Evolutionary conservation across 768 basidiomycete species (phyloP).

Genomic region (Leccinum fibrillosum): DNA sequence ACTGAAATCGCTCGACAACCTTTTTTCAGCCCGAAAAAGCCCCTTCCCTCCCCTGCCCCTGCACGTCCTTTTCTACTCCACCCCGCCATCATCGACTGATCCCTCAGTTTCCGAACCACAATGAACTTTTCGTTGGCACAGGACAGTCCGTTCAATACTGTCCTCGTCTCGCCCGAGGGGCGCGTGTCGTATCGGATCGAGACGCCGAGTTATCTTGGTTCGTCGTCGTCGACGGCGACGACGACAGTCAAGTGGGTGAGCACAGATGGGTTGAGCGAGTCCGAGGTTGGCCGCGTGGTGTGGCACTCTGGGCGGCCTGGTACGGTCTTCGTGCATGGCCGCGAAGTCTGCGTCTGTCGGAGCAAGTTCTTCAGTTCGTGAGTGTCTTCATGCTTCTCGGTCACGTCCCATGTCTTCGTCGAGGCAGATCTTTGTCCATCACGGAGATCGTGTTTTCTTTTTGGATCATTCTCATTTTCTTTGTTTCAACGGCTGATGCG

Average conservation of each 20-base stretch:
- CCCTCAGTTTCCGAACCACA: neutral
- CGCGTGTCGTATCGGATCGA: slow-evolving; percentile 30
- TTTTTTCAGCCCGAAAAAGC: slow-evolving; percentile 15
- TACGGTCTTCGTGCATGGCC: slow-evolving; percentile 27
- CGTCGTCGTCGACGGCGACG: slow-evolving; percentile 11
- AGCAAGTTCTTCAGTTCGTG: slow-evolving; percentile 32
- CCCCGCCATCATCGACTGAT: neutral
- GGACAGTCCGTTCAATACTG: slow-evolving; percentile 33
- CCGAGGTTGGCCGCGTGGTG: slow-evolving; percentile 26
- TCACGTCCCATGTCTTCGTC: neutral
- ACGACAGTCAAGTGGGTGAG: slow-evolving; percentile 27
- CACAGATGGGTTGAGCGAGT: slow-evolving; percentile 21
- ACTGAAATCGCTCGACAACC: slow-evolving; percentile 8
- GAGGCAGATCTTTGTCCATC: neutral
- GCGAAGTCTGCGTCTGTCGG: slow-evolving; percentile 22
- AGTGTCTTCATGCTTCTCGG: slow-evolving; percentile 13
- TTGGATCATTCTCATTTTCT: slow-evolving; percentile 5
- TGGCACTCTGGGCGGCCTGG: slow-evolving; percentile 31
- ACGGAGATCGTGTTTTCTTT: neutral
- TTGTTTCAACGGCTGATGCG: neutral
- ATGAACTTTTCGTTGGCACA: slow-evolving; percentile 33
- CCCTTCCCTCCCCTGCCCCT: neutral
- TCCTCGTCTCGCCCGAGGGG: slow-evolving; percentile 29
- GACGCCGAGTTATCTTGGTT: slow-evolving; percentile 17
- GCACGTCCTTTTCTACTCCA: neutral